Conservation (phyloP, 2,329 filamentous ascomycete species). For the Truncatella angustata region DNA sequence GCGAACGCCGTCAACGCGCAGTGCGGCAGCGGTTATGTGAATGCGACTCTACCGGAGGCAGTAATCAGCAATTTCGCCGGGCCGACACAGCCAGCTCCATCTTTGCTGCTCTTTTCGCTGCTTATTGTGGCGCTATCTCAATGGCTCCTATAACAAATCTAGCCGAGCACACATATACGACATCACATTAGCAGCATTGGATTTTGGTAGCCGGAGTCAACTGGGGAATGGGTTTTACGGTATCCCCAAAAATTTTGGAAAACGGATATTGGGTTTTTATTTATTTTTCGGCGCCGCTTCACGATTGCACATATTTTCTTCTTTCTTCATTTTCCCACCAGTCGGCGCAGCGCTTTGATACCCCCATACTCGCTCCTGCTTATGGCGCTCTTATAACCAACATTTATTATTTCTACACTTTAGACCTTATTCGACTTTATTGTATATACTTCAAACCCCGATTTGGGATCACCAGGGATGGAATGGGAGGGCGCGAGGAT, state of each 20-base stretch:
- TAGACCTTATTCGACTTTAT: neutral
- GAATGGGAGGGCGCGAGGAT: neutral
- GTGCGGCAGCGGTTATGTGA: slow-evolving; percentile 59
- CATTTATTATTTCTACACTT: no score
- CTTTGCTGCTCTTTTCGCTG: slow-evolving; percentile 21
- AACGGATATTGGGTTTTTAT: neutral
- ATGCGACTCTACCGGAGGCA: slow-evolving; percentile 47
- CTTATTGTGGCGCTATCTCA: slow-evolving; percentile 20
- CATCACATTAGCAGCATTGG: neutral
- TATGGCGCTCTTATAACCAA: neutral
- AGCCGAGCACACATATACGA: neutral
- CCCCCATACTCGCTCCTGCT: neutral
- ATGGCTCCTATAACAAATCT: slow-evolving; percentile 17
- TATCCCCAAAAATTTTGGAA: no score
- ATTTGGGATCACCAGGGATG: neutral
- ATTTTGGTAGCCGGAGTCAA: neutral
- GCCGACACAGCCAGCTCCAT: slow-evolving; percentile 17
- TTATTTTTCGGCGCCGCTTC: neutral
- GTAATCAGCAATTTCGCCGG: slow-evolving; percentile 18
- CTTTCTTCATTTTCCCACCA: neutral
- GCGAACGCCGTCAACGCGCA: slow-evolving; percentile 70
- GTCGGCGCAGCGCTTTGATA: neutral
- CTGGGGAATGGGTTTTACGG: neutral
- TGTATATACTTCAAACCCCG: neutral
- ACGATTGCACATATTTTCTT: neutral